Base-by-base conservation (phyloP, 805 yeast species). In the Candida khao-thaluensis region DNA sequence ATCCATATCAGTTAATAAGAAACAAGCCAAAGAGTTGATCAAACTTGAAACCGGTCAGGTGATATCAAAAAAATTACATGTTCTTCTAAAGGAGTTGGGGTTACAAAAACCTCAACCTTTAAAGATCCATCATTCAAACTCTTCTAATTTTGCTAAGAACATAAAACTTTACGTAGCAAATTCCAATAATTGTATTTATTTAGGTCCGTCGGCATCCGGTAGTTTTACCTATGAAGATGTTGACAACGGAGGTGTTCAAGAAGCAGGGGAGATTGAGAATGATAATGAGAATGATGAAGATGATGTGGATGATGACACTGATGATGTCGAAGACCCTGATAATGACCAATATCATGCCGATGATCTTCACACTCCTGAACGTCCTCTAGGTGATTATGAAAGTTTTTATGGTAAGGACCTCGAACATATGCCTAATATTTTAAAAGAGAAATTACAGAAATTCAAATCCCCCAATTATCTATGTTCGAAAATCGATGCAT, bases 221-320 rank as follows among this genome's bases (percentile, higher is more conserved):
- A 59, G 67, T 35, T 64, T 60, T 46, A 66, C 70, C 11, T 66
- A 67, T 43, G 73, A 66, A 41, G 74, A 69, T 42, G 68, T 56
- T 5, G 74, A 69, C 43, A 62, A 63, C 38, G 73, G 71, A 4
- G 66, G 35, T 3, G 38, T 23, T 8, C 35, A 37, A 17, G 31
- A 16, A 11, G 7, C 17, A 9, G 38, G 23, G 12, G 30, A 17
- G 14, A n/a, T 14, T 22, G 34, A 21, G 5, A 14, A 8, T 11
- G 36, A 22, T 12, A 17, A 16, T 4, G 34, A 31, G 16, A 33
- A 23, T 10, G 31, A 31, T 17, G 27, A 20, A 4, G 17, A 26
- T 17, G 24, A 25, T 20, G n/a, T n/a, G n/a, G 31, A 31, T 17
- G 27, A 20, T 4, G 17, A 26, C n/a, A 17, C 16, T 20, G 24